These are phyloP conservation scores for Dillenia turbinata DNA, from an alignment of 164 flowering plant genomes.

Conservation along the genomic window DNA sequence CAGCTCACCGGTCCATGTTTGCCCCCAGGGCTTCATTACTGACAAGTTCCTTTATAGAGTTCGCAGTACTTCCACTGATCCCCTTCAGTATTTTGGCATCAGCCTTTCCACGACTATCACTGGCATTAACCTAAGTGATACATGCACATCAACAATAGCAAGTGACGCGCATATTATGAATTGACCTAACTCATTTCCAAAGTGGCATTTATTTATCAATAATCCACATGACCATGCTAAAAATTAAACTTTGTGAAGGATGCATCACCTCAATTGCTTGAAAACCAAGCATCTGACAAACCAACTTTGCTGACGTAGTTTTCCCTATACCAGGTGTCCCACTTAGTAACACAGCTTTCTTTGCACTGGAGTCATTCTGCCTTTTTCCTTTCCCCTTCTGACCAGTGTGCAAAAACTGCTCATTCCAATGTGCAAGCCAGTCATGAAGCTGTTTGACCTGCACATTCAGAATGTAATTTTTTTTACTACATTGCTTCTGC, in stretches of 20 bases:
- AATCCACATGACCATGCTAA: neutral
- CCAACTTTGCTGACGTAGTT: slow-evolving; percentile 91
- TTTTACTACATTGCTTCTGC: neutral
- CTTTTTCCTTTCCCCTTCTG: slow-evolving; percentile 66
- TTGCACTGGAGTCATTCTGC: slow-evolving; percentile 61
- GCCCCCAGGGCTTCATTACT: slow-evolving; percentile 66
- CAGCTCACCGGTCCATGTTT: slow-evolving; percentile 57
- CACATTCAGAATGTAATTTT: neutral
- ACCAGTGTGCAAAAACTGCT: slow-evolving; percentile 47
- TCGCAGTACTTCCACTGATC: slow-evolving; percentile 86
- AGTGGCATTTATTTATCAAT: too few species aligned
- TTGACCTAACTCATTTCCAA: too few species aligned
- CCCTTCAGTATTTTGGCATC: slow-evolving; percentile 79
- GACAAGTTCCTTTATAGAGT: slow-evolving; percentile 92
- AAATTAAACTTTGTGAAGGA: slow-evolving; percentile 1
- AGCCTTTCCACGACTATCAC: slow-evolving; percentile 98
- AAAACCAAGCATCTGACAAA: slow-evolving; percentile 88
- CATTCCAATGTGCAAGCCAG: slow-evolving; percentile 84
- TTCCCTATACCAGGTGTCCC: slow-evolving; percentile 98
- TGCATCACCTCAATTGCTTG: slow-evolving; percentile 70
- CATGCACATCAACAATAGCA: neutral
- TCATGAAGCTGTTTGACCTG: slow-evolving; percentile 91
- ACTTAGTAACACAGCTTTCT: slow-evolving; percentile 82
- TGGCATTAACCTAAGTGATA: slow-evolving; percentile 85
- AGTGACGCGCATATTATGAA: neutral